phyloP scores from a whole-genome alignment of 345 rosid species.

The Gynandropsis gynandra region DNA sequence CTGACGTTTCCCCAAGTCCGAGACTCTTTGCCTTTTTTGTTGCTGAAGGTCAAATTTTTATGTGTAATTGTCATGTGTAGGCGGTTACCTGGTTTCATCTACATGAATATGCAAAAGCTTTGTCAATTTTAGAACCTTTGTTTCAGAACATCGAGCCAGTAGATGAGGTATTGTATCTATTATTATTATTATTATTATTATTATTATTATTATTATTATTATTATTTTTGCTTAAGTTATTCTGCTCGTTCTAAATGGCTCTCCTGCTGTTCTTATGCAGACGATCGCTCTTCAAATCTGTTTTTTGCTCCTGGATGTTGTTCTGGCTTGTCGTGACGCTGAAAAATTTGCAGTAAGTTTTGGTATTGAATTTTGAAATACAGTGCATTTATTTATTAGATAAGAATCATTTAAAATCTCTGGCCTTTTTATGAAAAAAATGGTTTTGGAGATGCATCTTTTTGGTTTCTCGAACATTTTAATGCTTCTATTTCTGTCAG shows the following conservation, averaged over 20 bases:
- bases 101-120: conserved; percentile 69
- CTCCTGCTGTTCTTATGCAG: conserved; percentile 39
- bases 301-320: conserved; percentile 74
- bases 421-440: not conserved
- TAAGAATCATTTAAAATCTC: not conserved
- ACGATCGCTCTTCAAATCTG: conserved; percentile 79
- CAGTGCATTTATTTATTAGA: conserved; percentile 4
- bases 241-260: conserved; percentile 19
- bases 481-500: too few relatives aligned
- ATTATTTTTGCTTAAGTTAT: conserved; percentile 2
- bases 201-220: too few relatives aligned
- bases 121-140: conserved; percentile 68
- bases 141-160: conserved; percentile 69
- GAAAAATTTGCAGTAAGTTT: conserved; percentile 72
- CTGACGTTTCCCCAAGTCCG: conserved; percentile 9
- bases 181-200: too few relatives aligned
- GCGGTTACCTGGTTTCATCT: conserved; percentile 90
- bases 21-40: conserved; percentile 9
- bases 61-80: conserved; percentile 35
- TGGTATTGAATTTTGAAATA: conserved; percentile 1
- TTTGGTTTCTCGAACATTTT: too few relatives aligned
- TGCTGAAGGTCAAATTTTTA: conserved; percentile 10
- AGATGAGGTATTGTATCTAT: conserved; percentile 59
- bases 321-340: conserved; percentile 75
- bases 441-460: too few relatives aligned